Conservation (phyloP, 352 stramenopile genomes). For the Pythium phragmitis region DNA sequence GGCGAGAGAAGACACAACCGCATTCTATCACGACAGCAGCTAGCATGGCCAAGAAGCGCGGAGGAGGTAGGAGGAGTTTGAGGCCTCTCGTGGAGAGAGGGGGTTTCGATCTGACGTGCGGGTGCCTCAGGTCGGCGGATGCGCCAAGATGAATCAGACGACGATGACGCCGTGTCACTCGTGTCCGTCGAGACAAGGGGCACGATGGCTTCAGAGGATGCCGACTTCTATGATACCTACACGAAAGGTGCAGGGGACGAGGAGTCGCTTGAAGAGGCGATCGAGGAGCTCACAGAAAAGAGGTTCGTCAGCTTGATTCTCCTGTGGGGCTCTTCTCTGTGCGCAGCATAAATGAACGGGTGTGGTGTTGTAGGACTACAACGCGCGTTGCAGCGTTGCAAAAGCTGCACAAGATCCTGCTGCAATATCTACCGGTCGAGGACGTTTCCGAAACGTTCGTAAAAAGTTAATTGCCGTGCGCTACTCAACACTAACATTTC, state of each 20-base stretch:
- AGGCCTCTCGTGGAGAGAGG: not conserved
- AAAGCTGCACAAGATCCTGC: slow-evolving; percentile 54
- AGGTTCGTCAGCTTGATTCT: slow-evolving; percentile 35
- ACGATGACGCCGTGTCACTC: slow-evolving; percentile 65
- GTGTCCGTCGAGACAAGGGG: slow-evolving; percentile 65
- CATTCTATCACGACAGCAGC: not conserved
- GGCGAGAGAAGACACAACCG: not conserved
- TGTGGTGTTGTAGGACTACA: slow-evolving; percentile 43
- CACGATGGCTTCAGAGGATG: slow-evolving; percentile 62
- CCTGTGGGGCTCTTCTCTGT: too few relatives aligned
- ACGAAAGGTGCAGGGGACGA: slow-evolving; percentile 62
- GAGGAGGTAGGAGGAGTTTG: slow-evolving; percentile 37
- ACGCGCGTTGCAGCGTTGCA: slow-evolving; percentile 71
- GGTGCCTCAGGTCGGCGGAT: slow-evolving; percentile 45
- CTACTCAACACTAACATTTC: not conserved
- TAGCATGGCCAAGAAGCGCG: slow-evolving; percentile 65
- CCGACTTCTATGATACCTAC: slow-evolving; percentile 69
- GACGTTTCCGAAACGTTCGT: slow-evolving; percentile 69
- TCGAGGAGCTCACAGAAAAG: slow-evolving; percentile 81
- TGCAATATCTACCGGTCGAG: slow-evolving; percentile 70
- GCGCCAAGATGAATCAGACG: slow-evolving; percentile 65
- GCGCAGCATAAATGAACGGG: not conserved
- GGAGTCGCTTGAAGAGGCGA: slow-evolving; percentile 62
- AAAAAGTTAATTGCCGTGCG: too few relatives aligned
- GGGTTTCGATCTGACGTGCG: not conserved